Conservation (phyloP, 441 rosid species). For the Erodium moschatum region DNA sequence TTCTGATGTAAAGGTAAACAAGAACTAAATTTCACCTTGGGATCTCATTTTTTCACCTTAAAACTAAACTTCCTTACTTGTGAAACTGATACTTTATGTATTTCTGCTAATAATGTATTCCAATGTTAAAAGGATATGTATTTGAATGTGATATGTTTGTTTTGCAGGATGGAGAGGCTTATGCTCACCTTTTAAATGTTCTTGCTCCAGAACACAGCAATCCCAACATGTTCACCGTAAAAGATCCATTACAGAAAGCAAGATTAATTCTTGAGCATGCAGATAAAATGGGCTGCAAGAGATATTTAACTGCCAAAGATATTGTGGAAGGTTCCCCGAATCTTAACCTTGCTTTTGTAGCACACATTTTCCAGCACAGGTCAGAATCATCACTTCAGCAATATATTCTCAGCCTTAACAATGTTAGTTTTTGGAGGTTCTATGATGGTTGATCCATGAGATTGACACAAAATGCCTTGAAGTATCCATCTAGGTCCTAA, state of each 20-base stretch:
- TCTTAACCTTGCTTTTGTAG: slow-evolving; percentile 96
- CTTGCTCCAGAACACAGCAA: slow-evolving; percentile 89
- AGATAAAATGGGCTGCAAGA: slow-evolving; percentile 83
- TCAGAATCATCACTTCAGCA: slow-evolving; percentile 21
- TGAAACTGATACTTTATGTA: neutral
- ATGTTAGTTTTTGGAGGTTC: neutral
- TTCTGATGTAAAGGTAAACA: slow-evolving; percentile 84
- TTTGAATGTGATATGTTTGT: slow-evolving; percentile 11
- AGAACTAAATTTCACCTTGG: slow-evolving; percentile 16
- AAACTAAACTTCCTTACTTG: neutral
- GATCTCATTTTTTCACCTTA: slow-evolving; percentile 10
- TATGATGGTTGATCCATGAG: neutral
- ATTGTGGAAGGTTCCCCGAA: slow-evolving; percentile 93
- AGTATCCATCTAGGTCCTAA: neutral
- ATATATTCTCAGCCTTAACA: neutral
- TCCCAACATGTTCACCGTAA: slow-evolving; percentile 40
- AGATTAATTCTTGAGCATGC: slow-evolving; percentile 78
- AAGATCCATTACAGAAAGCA: slow-evolving; percentile 71
- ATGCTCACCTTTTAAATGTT: slow-evolving; percentile 80
- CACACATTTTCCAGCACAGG: slow-evolving; percentile 95
- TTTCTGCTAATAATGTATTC: neutral
- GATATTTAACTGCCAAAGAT: slow-evolving; percentile 77
- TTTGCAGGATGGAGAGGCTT: slow-evolving; percentile 95
- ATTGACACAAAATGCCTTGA: neutral
- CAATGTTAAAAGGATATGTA: neutral